Evolutionary conservation across 2,329 filamentous ascomycete genomes (phyloP).

Genomic region (Sporothrix protearum): DNA sequence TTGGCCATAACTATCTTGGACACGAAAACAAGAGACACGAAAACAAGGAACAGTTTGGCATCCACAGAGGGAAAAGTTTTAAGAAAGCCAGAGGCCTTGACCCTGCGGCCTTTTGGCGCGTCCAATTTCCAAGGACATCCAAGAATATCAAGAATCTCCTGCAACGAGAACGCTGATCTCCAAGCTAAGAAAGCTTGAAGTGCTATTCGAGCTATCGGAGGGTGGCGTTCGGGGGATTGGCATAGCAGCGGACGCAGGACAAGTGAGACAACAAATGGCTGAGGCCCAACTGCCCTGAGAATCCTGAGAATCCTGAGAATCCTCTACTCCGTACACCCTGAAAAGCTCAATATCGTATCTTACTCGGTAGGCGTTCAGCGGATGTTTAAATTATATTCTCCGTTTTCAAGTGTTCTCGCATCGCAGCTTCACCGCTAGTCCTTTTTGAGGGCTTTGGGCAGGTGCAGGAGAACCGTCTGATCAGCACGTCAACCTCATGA

Average conservation of each 20-base stretch:
- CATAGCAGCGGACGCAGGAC: not conserved
- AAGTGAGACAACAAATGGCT: not conserved
- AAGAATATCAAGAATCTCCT: not conserved
- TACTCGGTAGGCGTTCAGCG: too few relatives aligned
- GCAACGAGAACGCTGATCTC: conserved; percentile 4
- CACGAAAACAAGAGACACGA: not conserved
- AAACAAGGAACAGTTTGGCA: not conserved
- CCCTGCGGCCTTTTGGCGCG: too few relatives aligned
- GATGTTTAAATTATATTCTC: not conserved
- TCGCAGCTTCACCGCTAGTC: conserved; percentile 10
- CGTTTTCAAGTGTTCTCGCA: not conserved
- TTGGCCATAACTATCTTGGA: not conserved
- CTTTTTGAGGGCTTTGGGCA: not conserved
- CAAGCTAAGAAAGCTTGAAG: not conserved
- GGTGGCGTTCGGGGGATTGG: not conserved
- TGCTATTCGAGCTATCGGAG: not conserved
- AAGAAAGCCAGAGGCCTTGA: too few relatives aligned
- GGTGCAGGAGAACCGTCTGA: not conserved
- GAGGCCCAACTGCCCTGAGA: not conserved
- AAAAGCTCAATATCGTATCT: too few relatives aligned
- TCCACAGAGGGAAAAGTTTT: not conserved
- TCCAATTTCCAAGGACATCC: not conserved
- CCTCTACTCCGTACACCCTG: too few relatives aligned
- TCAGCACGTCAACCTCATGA: not conserved
- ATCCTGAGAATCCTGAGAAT: not conserved